A percentile compares a stretch with the other conserved stretches of the same genome.
These are phyloP conservation scores for Myxozyma sirexii DNA, from an alignment of 805 yeast species.

Conservation along the genomic window DNA sequence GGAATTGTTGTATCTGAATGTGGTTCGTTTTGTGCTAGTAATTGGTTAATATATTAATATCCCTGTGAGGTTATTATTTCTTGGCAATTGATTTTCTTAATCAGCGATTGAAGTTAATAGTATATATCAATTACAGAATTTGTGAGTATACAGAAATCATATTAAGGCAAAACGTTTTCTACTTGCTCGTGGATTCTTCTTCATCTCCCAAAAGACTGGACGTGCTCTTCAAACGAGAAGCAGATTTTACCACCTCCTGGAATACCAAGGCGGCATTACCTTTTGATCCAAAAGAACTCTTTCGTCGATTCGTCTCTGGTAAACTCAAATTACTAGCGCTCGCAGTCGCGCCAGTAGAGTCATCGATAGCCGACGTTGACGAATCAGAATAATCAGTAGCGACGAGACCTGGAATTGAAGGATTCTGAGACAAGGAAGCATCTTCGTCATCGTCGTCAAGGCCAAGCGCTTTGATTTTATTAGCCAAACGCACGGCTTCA, in stretches of 20 bases:
- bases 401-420: neutral
- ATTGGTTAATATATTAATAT: neutral
- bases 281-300: slow-evolving; percentile 20
- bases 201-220: slow-evolving; percentile 19
- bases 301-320: slow-evolving; percentile 2
- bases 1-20: neutral
- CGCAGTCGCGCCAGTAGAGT: neutral
- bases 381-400: neutral
- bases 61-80: too few species aligned
- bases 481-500: slow-evolving; percentile 78
- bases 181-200: too few species aligned
- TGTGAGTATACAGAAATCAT: too few species aligned
- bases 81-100: too few species aligned
- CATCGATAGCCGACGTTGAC: neutral
- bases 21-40: neutral
- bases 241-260: slow-evolving; percentile 71
- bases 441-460: slow-evolving; percentile 53
- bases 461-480: slow-evolving; percentile 71
- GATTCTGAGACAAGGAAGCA: neutral
- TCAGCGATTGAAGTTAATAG: too few species aligned
- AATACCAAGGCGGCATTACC: slow-evolving; percentile 43
- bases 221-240: slow-evolving; percentile 58
- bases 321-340: neutral
- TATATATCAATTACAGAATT: too few species aligned
- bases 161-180: too few species aligned